phyloP scores from a whole-genome alignment of 148 eudicot species.

The Rhododendron mucronatum region DNA sequence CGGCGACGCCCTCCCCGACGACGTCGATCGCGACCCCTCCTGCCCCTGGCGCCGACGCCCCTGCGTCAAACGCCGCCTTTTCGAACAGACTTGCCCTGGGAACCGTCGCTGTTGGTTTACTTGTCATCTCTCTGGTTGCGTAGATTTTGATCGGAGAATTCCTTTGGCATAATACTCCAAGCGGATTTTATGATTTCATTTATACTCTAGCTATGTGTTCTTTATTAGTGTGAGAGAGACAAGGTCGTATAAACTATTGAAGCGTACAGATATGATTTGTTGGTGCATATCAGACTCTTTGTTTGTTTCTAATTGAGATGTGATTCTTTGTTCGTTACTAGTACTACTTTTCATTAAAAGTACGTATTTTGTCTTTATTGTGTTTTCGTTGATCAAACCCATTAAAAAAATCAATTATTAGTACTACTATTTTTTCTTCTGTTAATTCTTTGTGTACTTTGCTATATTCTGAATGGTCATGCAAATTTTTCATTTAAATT shows the following conservation, averaged over 20 bases:
- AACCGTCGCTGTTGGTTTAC: background rate
- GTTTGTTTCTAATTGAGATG: background rate
- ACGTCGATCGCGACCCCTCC: background rate
- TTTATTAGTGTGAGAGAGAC: background rate
- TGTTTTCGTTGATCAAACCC: background rate
- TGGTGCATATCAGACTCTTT: background rate
- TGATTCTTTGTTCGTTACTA: background rate
- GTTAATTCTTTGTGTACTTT: too few species aligned
- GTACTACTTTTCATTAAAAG: background rate
- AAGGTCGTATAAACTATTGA: background rate
- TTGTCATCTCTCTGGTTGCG: background rate
- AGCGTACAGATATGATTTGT: background rate
- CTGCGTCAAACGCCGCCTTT: background rate
- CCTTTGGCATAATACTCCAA: background rate
- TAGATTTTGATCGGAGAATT: background rate
- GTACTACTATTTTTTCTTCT: too few species aligned
- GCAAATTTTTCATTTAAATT: too few species aligned
- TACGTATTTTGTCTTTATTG: background rate
- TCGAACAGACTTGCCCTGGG: background rate
- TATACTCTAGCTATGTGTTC: background rate
- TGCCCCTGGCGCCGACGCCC: background rate
- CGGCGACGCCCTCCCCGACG: background rate
- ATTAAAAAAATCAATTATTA: too few species aligned
- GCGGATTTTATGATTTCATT: too few species aligned
- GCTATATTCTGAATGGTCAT: too few species aligned